Evolutionary conservation across 2,329 filamentous ascomycete species (phyloP).

Genomic region (Fusarium brevicatenulatum): DNA sequence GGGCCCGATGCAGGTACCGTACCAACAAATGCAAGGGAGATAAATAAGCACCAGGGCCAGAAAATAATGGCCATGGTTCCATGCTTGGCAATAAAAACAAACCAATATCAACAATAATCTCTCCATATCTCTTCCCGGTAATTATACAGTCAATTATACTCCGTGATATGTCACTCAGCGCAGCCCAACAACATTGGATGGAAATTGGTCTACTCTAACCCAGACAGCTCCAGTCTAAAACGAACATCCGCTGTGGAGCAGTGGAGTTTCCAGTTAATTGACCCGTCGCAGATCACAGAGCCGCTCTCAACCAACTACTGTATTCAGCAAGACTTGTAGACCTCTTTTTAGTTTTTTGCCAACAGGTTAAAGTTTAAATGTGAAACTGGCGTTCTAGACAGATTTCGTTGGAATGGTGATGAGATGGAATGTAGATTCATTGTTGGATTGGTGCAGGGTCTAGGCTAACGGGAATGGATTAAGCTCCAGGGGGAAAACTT

Average conservation of each 20-base stretch:
- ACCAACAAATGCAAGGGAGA: neutral
- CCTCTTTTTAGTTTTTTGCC: neutral
- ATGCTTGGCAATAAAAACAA: neutral
- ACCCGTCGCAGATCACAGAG: neutral
- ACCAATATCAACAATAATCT: neutral
- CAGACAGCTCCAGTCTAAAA: constrained; percentile 8
- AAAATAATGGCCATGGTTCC: neutral
- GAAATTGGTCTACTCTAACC: neutral
- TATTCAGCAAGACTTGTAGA: neutral
- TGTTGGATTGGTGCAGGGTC: neutral
- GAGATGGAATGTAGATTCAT: neutral
- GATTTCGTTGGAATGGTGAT: neutral
- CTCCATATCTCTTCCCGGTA: neutral
- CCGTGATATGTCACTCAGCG: neutral
- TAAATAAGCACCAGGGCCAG: neutral
- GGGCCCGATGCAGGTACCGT: constrained; percentile 3
- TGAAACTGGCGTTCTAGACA: neutral
- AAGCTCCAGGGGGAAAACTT: constrained; percentile 22
- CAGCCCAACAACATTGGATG: neutral
- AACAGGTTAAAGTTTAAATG: neutral
- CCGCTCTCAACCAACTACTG: neutral
- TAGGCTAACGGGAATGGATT: constrained; percentile 4
- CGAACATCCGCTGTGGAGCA: constrained; percentile 12
- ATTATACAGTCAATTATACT: neutral
- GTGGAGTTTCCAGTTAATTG: constrained; percentile 1